phyloP scores from a whole-genome alignment of 2,329 filamentous ascomycete species.

The Diaporthe humulicola region DNA sequence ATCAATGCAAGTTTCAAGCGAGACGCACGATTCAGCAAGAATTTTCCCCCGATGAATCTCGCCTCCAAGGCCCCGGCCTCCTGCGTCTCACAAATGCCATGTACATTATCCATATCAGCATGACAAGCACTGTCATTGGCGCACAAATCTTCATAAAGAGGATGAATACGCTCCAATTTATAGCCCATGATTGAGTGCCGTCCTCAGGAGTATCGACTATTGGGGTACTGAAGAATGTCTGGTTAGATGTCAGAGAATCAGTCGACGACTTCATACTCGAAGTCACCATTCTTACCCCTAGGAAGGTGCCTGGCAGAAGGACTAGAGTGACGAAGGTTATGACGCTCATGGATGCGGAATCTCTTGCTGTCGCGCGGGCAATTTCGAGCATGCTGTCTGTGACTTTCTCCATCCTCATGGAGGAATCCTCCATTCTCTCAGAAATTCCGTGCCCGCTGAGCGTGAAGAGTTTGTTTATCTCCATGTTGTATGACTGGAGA shows the following conservation, averaged over 20 bases:
- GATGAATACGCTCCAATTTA: background rate
- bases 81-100: background rate
- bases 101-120: conserved; percentile 4
- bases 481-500: conserved; percentile 26
- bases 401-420: conserved; percentile 15
- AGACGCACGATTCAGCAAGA: background rate
- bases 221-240: conserved; percentile 35
- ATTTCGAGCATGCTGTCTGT: conserved; percentile 58
- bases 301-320: conserved; percentile 49
- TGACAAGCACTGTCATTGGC: conserved; percentile 4
- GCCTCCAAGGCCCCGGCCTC: background rate
- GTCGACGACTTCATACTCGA: conserved; percentile 1
- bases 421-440: conserved; percentile 12
- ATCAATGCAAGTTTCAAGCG: background rate
- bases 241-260: conserved; percentile 26
- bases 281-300: conserved; percentile 39
- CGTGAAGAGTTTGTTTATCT: conserved; percentile 17
- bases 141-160: conserved; percentile 13
- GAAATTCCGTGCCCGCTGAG: conserved; percentile 2
- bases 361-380: conserved; percentile 63
- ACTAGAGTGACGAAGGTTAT: conserved; percentile 49
- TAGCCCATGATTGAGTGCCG: background rate
- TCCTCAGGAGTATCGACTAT: background rate
- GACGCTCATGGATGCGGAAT: conserved; percentile 50
- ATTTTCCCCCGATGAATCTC: background rate